Evolutionary conservation across 1,284 basidiomycete species (phyloP).

Genomic region (Sphagnurus paluster): DNA sequence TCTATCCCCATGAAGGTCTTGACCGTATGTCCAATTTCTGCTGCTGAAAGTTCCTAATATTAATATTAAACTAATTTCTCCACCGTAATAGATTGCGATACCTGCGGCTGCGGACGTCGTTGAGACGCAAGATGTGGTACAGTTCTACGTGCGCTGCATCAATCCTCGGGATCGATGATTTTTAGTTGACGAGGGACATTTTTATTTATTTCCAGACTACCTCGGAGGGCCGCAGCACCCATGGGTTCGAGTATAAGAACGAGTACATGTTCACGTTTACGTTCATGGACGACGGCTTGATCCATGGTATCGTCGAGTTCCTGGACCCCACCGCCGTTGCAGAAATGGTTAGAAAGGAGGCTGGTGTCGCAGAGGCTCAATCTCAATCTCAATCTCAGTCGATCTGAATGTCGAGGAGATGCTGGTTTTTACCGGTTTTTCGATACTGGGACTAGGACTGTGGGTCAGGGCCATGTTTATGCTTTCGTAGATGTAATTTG

Average conservation of each 20-base stretch:
- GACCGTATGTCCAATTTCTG: slow-evolving; percentile 4
- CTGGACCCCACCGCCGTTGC: slow-evolving; percentile 6
- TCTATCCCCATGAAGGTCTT: slow-evolving; percentile 8
- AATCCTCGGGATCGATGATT: neutral
- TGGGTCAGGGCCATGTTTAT: no score
- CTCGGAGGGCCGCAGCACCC: slow-evolving; percentile 11
- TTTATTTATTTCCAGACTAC: slow-evolving; percentile 11
- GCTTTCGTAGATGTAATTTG: no score
- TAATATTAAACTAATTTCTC: no score
- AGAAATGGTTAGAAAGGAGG: slow-evolving; percentile 3
- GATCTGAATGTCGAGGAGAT: no score
- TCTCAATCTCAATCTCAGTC: no score
- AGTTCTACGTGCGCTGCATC: slow-evolving; percentile 12
- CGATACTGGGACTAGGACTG: no score
- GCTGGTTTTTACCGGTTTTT: no score
- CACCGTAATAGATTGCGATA: slow-evolving; percentile 15
- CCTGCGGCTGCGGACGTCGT: slow-evolving; percentile 12
- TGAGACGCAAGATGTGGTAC: slow-evolving; percentile 9
- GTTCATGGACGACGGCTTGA: slow-evolving; percentile 7
- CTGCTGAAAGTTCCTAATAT: no score
- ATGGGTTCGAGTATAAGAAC: slow-evolving; percentile 17
- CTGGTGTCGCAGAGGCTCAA: slow-evolving; percentile 8
- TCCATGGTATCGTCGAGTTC: slow-evolving; percentile 11
- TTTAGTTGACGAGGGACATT: neutral
- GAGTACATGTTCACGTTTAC: slow-evolving; percentile 16